Evolutionary conservation across 1,139 yeast genomes (phyloP).

Genomic region (Taphrina sp.): DNA sequence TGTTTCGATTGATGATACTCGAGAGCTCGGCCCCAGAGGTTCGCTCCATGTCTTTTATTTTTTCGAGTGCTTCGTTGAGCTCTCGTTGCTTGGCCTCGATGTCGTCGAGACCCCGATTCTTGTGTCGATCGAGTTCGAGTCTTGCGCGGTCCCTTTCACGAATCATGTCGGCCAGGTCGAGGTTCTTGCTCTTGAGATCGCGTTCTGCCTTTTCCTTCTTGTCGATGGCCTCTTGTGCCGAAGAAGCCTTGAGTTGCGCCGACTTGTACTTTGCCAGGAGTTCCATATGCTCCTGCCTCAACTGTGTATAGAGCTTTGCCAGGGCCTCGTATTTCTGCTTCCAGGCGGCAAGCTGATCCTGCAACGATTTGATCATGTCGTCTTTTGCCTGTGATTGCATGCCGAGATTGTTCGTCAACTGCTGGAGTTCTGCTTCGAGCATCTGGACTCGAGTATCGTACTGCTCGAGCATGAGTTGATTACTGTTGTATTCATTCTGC

Average conservation of each 20-base stretch:
- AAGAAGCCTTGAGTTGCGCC: slow-evolving; percentile 82
- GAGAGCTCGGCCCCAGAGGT: slow-evolving; percentile 66
- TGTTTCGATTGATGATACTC: slow-evolving; percentile 62
- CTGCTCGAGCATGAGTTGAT: slow-evolving; percentile 78
- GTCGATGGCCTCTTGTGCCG: slow-evolving; percentile 88
- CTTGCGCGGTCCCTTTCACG: slow-evolving; percentile 89
- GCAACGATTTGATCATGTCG: slow-evolving; percentile 65
- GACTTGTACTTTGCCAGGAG: slow-evolving; percentile 76
- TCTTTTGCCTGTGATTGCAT: slow-evolving; percentile 77
- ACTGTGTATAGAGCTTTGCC: slow-evolving; percentile 84
- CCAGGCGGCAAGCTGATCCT: slow-evolving; percentile 79
- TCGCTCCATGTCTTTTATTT: slow-evolving; percentile 63
- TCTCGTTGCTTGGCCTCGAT: slow-evolving; percentile 67
- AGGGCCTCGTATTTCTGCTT: slow-evolving; percentile 82
- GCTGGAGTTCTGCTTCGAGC: slow-evolving; percentile 69
- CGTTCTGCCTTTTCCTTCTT: slow-evolving; percentile 80
- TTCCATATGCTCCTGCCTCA: slow-evolving; percentile 87
- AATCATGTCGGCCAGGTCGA: slow-evolving; percentile 84
- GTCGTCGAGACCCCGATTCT: slow-evolving; percentile 65
- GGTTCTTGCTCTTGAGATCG: slow-evolving; percentile 78
- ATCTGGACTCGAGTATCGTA: slow-evolving; percentile 83
- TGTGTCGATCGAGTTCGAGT: slow-evolving; percentile 71
- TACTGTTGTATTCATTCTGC: slow-evolving; percentile 81
- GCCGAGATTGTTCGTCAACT: slow-evolving; percentile 63
- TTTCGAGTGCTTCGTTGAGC: slow-evolving; percentile 60